Evolutionary conservation across 192 early-diverging fungal genomes (phyloP).

Genomic region (Funneliformis mosseae): DNA sequence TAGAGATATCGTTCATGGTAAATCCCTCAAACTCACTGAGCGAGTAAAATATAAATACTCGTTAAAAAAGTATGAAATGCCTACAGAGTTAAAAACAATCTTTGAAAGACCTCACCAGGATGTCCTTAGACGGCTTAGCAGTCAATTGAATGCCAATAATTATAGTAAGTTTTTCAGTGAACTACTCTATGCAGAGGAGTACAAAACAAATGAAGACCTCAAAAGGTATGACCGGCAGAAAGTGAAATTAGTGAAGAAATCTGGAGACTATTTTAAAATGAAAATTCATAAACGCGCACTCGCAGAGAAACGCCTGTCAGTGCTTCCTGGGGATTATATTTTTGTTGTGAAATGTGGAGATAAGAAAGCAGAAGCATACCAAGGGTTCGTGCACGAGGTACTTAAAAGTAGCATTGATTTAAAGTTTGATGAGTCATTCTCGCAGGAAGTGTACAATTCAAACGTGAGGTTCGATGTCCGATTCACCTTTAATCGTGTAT

Average conservation of each 20-base stretch:
- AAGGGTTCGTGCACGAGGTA: not conserved
- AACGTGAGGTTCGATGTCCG: not conserved
- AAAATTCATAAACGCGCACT: not conserved
- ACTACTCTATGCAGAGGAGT: not conserved
- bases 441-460: not conserved
- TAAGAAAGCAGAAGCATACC: not conserved
- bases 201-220: not conserved
- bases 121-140: not conserved
- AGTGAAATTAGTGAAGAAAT: not conserved
- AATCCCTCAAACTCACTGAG: not conserved
- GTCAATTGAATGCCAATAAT: not conserved
- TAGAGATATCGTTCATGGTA: not conserved
- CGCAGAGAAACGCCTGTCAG: not conserved
- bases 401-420: not conserved
- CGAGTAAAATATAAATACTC: not conserved
- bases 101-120: not conserved
- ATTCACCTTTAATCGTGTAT: not conserved
- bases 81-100: not conserved
- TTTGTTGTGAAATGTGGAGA: not conserved
- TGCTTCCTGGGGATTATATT: not conserved
- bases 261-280: not conserved
- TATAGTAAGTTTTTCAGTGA: not conserved
- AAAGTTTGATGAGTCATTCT: not conserved
- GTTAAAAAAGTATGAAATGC: not conserved
- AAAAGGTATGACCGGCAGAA: not conserved